These are phyloP conservation scores for Hericium coralloides DNA, from an alignment of 768 basidiomycete genomes.

Conservation along the genomic window DNA sequence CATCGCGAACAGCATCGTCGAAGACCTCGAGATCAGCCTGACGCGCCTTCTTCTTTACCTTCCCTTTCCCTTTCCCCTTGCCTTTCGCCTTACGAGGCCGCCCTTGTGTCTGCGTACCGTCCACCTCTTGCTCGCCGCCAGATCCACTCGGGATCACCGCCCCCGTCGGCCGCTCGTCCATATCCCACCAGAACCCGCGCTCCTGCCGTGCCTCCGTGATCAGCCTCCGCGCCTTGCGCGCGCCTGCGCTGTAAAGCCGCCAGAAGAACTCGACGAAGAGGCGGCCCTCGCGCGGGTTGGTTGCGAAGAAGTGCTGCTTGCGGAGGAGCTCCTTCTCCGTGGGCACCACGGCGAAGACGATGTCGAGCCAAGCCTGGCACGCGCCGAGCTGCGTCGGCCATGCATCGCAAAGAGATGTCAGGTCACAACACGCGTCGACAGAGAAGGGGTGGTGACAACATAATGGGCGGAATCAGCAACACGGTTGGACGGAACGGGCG, in stretches of 20 bases:
- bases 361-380: slow-evolving; percentile 3
- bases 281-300: not conserved
- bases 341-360: not conserved
- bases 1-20: too few relatives aligned
- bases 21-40: too few relatives aligned
- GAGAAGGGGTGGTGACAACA: not conserved
- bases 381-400: not conserved
- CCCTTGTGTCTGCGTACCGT: too few relatives aligned
- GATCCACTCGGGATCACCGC: too few relatives aligned
- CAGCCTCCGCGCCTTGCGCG: slow-evolving; percentile 7
- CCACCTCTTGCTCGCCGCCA: too few relatives aligned
- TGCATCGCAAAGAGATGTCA: not conserved
- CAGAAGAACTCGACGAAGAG: slow-evolving; percentile 15
- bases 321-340: not conserved
- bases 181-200: not conserved
- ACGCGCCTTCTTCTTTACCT: too few relatives aligned
- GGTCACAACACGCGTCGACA: not conserved
- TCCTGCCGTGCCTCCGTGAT: not conserved
- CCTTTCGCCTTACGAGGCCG: too few relatives aligned
- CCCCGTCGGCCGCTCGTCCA: too few relatives aligned
- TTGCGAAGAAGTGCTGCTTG: not conserved
- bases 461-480: not conserved
- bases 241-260: slow-evolving; percentile 10
- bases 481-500: not conserved
- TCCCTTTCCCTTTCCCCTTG: too few relatives aligned